These are phyloP conservation scores for Neolentinus lepideus DNA, from an alignment of 1,284 basidiomycete species.

Conservation along the genomic window DNA sequence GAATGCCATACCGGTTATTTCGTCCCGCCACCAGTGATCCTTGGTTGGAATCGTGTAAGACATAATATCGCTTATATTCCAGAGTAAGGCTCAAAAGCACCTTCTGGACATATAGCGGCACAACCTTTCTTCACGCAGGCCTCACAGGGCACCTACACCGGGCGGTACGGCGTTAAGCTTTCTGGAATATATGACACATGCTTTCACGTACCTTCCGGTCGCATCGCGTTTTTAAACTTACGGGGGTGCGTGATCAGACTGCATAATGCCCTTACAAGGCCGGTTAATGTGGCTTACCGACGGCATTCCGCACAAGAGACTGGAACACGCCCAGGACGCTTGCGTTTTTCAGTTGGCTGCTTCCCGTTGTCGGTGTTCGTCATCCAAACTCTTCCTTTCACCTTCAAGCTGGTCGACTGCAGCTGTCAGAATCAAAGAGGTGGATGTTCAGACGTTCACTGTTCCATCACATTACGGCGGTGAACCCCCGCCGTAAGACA, in stretches of 20 bases:
- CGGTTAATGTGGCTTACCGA: constrained; percentile 37
- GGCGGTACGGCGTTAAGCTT: constrained; percentile 8
- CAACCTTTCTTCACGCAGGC: constrained; percentile 66
- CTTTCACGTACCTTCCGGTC: constrained; percentile 47
- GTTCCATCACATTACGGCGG: no score
- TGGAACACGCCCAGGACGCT: constrained; percentile 39
- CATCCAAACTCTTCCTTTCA: not conserved
- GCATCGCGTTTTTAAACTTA: constrained; percentile 62
- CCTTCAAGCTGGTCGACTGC: not conserved
- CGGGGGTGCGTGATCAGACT: not conserved
- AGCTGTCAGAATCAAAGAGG: no score
- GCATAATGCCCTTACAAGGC: constrained; percentile 4
- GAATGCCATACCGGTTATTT: constrained; percentile 30
- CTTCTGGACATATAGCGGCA: constrained; percentile 63
- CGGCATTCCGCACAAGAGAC: constrained; percentile 74
- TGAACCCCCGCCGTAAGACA: no score
- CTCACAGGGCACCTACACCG: constrained; percentile 56
- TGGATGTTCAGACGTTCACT: no score
- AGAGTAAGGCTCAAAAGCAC: constrained; percentile 24
- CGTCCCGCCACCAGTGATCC: constrained; percentile 55
- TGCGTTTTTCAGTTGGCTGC: not conserved
- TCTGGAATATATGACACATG: not conserved
- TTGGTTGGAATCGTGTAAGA: constrained; percentile 14
- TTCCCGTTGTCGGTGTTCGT: not conserved
- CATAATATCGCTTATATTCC: not conserved